Evolutionary conservation across 192 early-diverging fungal species (phyloP).

Genomic region (Chytriomyces confervae): DNA sequence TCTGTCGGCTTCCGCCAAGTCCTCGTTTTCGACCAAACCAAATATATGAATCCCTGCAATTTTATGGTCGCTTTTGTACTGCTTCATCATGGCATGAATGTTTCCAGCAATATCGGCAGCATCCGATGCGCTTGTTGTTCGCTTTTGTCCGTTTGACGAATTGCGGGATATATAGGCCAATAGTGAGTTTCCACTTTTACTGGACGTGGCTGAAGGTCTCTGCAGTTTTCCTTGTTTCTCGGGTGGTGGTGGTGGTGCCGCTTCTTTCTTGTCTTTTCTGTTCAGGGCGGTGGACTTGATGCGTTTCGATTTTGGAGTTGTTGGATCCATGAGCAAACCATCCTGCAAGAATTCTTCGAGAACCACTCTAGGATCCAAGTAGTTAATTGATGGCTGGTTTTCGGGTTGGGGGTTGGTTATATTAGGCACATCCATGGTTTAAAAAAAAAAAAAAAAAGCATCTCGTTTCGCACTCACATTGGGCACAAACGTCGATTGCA

Average conservation of each 20-base stretch:
- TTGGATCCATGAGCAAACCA: slow-evolving; percentile 68
- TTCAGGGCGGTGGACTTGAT: background rate
- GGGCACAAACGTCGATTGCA: slow-evolving; percentile 54
- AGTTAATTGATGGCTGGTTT: slow-evolving; percentile 42
- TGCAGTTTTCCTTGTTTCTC: too few species aligned
- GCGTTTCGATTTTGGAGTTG: slow-evolving; percentile 56
- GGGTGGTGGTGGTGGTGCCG: too few species aligned
- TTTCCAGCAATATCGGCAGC: slow-evolving; percentile 20
- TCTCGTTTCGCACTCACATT: slow-evolving; percentile 39
- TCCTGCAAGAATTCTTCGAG: slow-evolving; percentile 78
- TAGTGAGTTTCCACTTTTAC: too few species aligned
- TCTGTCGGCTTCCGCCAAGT: slow-evolving; percentile 3
- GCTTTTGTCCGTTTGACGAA: too few species aligned
- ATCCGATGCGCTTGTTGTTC: background rate
- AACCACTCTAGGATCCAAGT: slow-evolving; percentile 79
- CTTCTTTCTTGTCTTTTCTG: too few species aligned
- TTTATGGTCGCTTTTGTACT: slow-evolving; percentile 2
- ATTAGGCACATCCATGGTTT: too few species aligned
- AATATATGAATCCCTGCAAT: background rate
- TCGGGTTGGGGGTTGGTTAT: background rate
- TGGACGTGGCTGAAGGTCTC: too few species aligned
- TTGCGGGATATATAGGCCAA: too few species aligned
- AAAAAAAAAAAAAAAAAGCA: background rate
- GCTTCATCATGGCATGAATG: slow-evolving; percentile 7
- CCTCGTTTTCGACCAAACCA: background rate